Conservation (phyloP, 305 asterid genomes). For the Solanum hybrid region DNA sequence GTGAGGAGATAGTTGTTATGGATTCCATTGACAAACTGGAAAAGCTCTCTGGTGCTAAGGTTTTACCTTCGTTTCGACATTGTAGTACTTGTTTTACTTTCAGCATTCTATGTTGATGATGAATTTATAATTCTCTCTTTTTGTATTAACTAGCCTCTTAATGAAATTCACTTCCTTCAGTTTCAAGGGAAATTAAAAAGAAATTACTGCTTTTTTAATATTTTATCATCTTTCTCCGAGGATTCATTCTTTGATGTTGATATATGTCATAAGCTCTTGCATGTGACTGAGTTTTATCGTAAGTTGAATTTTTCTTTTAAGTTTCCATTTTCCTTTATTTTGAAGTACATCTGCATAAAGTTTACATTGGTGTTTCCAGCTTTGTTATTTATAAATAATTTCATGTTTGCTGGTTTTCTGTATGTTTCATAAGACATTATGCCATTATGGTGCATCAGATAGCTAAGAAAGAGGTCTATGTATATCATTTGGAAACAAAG, state of each 20-base stretch:
- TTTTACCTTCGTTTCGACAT: neutral
- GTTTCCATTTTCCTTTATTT: neutral
- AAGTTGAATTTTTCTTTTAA: neutral
- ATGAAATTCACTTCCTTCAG: neutral
- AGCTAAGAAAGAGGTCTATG: neutral
- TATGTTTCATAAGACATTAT: too few relatives aligned
- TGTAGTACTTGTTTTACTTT: neutral
- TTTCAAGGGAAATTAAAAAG: neutral
- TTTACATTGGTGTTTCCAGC: neutral
- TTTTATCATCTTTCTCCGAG: neutral
- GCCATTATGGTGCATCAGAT: too few relatives aligned
- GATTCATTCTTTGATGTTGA: neutral
- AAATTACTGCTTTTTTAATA: neutral
- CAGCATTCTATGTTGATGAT: neutral
- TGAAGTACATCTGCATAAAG: neutral
- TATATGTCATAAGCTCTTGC: neutral
- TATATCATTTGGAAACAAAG: neutral
- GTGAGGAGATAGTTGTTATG: slow-evolving; percentile 71
- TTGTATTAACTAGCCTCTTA: neutral
- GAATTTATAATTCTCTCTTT: neutral
- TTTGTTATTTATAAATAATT: too few relatives aligned
- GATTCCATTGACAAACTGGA: slow-evolving; percentile 80
- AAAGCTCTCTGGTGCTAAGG: slow-evolving; percentile 68
- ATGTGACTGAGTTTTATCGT: neutral
- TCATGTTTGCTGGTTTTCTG: too few relatives aligned